These are phyloP conservation scores for Ilyonectria destructans DNA, from an alignment of 2,329 filamentous ascomycete species.

Conservation along the genomic window DNA sequence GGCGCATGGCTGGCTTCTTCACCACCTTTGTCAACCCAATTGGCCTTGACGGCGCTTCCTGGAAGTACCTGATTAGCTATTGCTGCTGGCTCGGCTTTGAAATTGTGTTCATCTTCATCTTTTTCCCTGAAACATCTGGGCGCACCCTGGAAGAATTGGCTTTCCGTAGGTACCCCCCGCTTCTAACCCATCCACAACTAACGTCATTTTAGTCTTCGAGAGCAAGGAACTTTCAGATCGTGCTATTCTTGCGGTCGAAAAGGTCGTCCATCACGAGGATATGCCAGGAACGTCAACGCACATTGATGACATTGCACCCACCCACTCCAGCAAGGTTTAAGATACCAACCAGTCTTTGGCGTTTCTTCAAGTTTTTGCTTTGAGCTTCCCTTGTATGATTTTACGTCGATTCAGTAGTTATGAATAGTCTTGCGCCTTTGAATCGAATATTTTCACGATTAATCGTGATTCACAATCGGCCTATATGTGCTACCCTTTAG, in stretches of 20 bases:
- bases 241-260: constrained; percentile 19
- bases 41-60: constrained; percentile 35
- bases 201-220: constrained; percentile 24
- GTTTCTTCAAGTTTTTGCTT: neutral
- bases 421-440: no score
- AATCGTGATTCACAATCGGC: constrained; percentile 10
- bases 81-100: constrained; percentile 49
- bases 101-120: constrained; percentile 76
- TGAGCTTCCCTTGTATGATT: neutral
- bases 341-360: neutral
- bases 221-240: constrained; percentile 23
- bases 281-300: constrained; percentile 3
- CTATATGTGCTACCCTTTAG: constrained; percentile 10
- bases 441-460: neutral
- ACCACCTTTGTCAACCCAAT: constrained; percentile 47
- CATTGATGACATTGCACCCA: neutral
- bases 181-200: neutral
- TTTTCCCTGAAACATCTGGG: constrained; percentile 85
- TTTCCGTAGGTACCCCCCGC: constrained; percentile 30
- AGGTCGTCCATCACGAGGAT: constrained; percentile 23
- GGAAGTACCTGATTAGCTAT: constrained; percentile 44
- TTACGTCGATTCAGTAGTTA: no score
- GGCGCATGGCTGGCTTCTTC: constrained; percentile 44
- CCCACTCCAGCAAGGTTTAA: neutral
- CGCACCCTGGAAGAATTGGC: constrained; percentile 78